phyloP scores from a whole-genome alignment of 805 yeast species.

The Yamadazyma philogaea region DNA sequence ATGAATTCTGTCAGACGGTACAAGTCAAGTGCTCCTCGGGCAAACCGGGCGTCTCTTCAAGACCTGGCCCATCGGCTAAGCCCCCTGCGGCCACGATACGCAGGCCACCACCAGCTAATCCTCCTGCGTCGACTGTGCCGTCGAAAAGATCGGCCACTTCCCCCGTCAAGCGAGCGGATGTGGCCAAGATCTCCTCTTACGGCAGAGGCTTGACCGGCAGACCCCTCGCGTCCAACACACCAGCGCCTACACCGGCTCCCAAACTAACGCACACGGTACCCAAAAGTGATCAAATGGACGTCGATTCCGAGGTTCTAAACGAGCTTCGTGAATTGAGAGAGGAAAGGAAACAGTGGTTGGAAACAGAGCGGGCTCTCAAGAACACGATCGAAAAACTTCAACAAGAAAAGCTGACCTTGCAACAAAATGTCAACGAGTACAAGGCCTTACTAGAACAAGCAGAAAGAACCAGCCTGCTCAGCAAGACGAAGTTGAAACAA shows the following conservation, averaged over 20 bases:
- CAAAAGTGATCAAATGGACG: constrained; percentile 7
- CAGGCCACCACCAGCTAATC: neutral
- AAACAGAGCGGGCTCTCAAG: constrained; percentile 15
- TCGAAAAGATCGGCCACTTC: constrained; percentile 70
- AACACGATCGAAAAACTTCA: constrained; percentile 22
- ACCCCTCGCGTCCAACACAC: constrained; percentile 23
- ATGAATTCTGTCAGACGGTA: constrained; percentile 53
- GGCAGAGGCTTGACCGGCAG: constrained; percentile 45
- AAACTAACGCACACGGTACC: constrained; percentile 4
- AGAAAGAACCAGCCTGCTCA: constrained; percentile 21
- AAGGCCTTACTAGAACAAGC: constrained; percentile 37
- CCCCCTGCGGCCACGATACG: constrained; percentile 3
- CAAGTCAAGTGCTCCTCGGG: constrained; percentile 38
- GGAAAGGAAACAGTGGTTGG: constrained; percentile 51
- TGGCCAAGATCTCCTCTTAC: constrained; percentile 26
- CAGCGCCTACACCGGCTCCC: constrained; percentile 10
- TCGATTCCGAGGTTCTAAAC: constrained; percentile 28
- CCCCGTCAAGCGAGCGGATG: constrained; percentile 52
- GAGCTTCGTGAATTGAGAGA: constrained; percentile 51
- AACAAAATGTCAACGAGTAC: constrained; percentile 23
- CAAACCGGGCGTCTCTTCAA: too few species aligned
- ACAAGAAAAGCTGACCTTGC: constrained; percentile 22
- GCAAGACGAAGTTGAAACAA: constrained; percentile 57
- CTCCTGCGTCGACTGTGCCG: constrained; percentile 42
- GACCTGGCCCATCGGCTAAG: neutral